A percentile compares a stretch with the other conserved stretches of the same genome.
Evolutionary conservation across 2,329 filamentous ascomycete genomes (phyloP).

Genomic region (Ceratocystis harringtonii): DNA sequence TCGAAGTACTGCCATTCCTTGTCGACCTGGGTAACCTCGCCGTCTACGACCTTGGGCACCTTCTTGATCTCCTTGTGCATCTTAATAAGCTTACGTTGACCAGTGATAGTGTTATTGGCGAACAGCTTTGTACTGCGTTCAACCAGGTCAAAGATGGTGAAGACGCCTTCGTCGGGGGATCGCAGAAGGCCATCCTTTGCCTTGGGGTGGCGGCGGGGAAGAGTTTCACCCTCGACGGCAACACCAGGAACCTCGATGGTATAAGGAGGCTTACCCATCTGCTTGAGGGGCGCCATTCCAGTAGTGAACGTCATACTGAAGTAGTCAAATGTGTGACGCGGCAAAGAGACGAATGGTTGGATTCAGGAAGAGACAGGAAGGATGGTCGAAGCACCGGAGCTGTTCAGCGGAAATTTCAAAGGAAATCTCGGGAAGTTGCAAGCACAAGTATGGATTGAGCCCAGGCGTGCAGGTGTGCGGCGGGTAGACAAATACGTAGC

Average conservation of each 20-base stretch:
- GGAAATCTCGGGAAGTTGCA: background rate
- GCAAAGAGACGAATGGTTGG: background rate
- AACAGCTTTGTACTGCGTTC: constrained; percentile 49
- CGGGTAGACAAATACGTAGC: background rate
- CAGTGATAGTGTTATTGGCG: constrained; percentile 50
- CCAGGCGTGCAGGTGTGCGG: background rate
- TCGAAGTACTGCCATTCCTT: constrained; percentile 90
- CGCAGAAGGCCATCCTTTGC: constrained; percentile 56
- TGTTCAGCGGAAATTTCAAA: background rate
- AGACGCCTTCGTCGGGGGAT: constrained; percentile 51
- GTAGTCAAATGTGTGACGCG: background rate
- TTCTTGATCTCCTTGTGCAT: constrained; percentile 76
- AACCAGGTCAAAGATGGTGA: constrained; percentile 68
- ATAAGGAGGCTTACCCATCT: constrained; percentile 57
- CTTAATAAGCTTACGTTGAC: constrained; percentile 57
- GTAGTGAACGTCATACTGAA: constrained; percentile 27
- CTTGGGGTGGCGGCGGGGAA: constrained; percentile 58
- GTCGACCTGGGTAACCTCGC: constrained; percentile 62
- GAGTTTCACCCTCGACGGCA: constrained; percentile 63
- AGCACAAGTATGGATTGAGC: background rate
- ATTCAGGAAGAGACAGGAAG: background rate
- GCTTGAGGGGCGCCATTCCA: constrained; percentile 38
- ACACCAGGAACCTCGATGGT: constrained; percentile 56
- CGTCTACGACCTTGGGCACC: constrained; percentile 76
- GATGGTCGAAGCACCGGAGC: background rate